Conservation (phyloP, 345 rosid species). For the Lepidium sativum region DNA sequence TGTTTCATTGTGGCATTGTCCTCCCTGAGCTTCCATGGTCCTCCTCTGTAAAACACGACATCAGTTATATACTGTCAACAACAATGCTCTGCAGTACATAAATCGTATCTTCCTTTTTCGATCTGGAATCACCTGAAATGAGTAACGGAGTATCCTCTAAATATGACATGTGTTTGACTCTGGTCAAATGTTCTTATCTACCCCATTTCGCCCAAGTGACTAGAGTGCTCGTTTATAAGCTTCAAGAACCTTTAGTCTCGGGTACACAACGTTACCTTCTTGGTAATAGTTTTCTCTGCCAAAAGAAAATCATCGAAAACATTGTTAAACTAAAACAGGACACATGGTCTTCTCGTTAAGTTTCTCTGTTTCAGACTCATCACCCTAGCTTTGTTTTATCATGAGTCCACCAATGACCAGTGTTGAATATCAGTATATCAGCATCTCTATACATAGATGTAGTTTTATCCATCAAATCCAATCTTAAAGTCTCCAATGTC, state of each 20-base stretch:
- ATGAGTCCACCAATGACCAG: constrained; percentile 99
- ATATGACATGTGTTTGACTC: constrained; percentile 48
- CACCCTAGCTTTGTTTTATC: constrained; percentile 93
- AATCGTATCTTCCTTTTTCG: background rate
- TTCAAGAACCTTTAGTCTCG: constrained; percentile 64
- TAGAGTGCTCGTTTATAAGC: constrained; percentile 78
- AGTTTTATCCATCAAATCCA: constrained; percentile 76
- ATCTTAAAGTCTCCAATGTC: constrained; percentile 55
- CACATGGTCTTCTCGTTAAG: background rate
- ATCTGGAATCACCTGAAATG: constrained; percentile 53
- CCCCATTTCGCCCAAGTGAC: constrained; percentile 85
- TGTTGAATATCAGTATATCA: constrained; percentile 70
- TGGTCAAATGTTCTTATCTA: constrained; percentile 54
- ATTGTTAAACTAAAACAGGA: background rate
- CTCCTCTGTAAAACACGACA: constrained; percentile 45
- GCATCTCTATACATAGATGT: constrained; percentile 69
- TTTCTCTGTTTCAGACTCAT: background rate
- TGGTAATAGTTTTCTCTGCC: constrained; percentile 74
- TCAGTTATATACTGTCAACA: background rate
- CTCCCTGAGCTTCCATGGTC: constrained; percentile 89
- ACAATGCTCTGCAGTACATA: background rate
- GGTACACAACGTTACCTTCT: constrained; percentile 69
- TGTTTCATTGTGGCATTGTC: constrained; percentile 74
- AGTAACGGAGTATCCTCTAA: constrained; percentile 76
- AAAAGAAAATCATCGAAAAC: constrained; percentile 12